A percentile compares a stretch with the other conserved stretches of the same genome.
Conservation (phyloP, 176 grass and related monocot species). For the Poa pratensis region DNA sequence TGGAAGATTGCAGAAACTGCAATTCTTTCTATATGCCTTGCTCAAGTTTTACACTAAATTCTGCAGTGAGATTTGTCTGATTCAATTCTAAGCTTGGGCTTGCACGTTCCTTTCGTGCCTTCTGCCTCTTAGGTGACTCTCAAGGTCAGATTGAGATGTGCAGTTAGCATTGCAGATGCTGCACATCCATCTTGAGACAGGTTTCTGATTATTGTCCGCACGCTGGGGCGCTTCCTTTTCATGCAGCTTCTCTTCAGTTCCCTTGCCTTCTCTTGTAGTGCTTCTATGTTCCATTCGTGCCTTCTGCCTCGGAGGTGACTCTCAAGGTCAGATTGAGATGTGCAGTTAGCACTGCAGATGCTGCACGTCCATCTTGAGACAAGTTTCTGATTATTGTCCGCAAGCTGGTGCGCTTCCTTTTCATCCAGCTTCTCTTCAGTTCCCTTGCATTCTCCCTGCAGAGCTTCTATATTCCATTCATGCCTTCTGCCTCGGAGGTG, state of each 20-base stretch:
- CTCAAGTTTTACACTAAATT: neutral
- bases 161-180: constrained; percentile 36
- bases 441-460: neutral
- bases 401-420: neutral
- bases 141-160: constrained; percentile 23
- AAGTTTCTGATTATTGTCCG: constrained; percentile 7
- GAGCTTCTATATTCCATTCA: constrained; percentile 6
- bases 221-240: neutral
- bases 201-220: constrained; percentile 16
- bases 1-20: neutral
- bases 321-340: constrained; percentile 34
- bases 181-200: constrained; percentile 27
- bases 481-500: constrained; percentile 44
- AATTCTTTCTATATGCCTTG: neutral
- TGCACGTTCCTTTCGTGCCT: constrained; percentile 26
- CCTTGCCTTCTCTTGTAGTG: neutral
- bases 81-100: constrained; percentile 2
- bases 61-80: neutral
- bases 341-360: neutral
- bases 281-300: constrained; percentile 16
- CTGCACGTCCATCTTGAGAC: neutral
- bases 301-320: constrained; percentile 17
- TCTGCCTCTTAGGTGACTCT: constrained; percentile 36
- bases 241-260: neutral
- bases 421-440: neutral